Evolutionary conservation across 129 eudicot species (phyloP), one percentile per base, ranked within the genome.

Genomic region (Ambrosia trifida): DNA sequence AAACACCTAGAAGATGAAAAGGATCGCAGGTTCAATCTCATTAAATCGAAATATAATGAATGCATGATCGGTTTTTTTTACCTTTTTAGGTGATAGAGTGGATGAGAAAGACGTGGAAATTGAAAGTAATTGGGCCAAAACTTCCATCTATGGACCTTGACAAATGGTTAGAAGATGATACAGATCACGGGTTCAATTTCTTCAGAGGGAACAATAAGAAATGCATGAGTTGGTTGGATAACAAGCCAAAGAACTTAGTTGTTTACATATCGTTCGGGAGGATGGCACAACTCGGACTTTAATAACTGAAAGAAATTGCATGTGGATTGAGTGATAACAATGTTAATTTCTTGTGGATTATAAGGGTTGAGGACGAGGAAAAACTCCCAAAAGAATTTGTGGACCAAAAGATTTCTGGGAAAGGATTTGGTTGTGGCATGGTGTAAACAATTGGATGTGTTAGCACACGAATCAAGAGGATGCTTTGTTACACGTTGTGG

Each of bases 221-320:
- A 11, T 78, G 82, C 84, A 73, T 73, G 13, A 38, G 70, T 5
- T 88, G 91, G 91, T 68, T 88, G 44, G 73, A 83, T 19, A 12
- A 68, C 0, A 85, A 70, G 64, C 77, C 79, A 32, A 56, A 69
- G 45, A 53, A 45, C 11, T 83, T 88, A 3, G 87, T 85, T 12
- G 83, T 88, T 38, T 88, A 85, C 40, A 72, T 81, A 17, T 84
- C 96, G 7, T 83, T 88, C 33, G 91, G 89, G 47, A 85, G 91
- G 53, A 0, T 51, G 0, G 87, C 72, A 32, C 20, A 54, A 31
- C 80, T 81, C 6, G 64, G 14, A 47, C 30, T 74, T 11, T 79
- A 66, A 10, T 86, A 88, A 75, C 79, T 83, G 85, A 70, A 85
- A 17, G 91, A 85, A 81, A 49, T 88, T 35, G 84, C 81, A 3